phyloP scores from a whole-genome alignment of 768 basidiomycete genomes.

The Cubamyces lactineus region DNA sequence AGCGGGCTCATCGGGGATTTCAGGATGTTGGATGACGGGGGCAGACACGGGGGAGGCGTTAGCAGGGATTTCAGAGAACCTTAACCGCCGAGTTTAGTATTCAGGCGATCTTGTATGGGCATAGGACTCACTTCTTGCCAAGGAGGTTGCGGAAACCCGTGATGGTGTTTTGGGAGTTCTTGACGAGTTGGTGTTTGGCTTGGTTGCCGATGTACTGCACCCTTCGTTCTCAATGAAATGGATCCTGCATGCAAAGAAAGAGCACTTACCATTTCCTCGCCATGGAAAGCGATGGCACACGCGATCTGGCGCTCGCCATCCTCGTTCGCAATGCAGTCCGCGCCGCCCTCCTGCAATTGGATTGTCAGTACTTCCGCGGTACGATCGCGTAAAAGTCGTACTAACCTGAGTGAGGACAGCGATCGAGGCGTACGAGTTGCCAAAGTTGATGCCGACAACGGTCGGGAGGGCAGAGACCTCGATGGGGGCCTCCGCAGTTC shows the following conservation, averaged over 20 bases:
- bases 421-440: conserved; percentile 93
- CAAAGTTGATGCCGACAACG: conserved; percentile 94
- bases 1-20: conserved; percentile 69
- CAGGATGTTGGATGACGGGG: conserved; percentile 77
- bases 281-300: conserved; percentile 87
- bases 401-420: conserved; percentile 90
- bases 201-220: conserved; percentile 93
- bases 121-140: conserved; percentile 75
- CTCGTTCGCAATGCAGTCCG: conserved; percentile 97
- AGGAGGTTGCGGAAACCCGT: conserved; percentile 92
- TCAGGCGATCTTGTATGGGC: background rate
- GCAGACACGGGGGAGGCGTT: conserved; percentile 58
- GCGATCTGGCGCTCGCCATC: conserved; percentile 99
- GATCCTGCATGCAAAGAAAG: background rate
- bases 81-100: conserved; percentile 31
- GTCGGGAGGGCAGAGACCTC: conserved; percentile 46
- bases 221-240: background rate
- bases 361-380: background rate
- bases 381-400: background rate
- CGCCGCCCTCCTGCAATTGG: conserved; percentile 71
- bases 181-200: conserved; percentile 92
- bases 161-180: conserved; percentile 93
- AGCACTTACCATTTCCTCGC: conserved; percentile 83
- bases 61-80: conserved; percentile 76
- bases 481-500: conserved; percentile 49